These are phyloP conservation scores for Arctium lappa DNA, from an alignment of 129 eudicot genomes.

Conservation along the genomic window DNA sequence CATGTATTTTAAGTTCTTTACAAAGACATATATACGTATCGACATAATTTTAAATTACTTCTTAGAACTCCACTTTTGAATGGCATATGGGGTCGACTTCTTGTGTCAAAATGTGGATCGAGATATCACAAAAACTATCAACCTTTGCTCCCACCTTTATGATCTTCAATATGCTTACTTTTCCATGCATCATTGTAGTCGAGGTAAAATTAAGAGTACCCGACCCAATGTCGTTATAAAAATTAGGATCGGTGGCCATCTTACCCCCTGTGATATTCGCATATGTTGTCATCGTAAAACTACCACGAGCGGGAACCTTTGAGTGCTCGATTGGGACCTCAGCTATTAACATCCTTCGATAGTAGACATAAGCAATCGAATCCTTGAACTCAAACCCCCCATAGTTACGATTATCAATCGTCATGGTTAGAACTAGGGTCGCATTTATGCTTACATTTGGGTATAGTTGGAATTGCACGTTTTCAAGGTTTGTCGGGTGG, in stretches of 20 bases:
- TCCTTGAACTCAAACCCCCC: conserved; percentile 38
- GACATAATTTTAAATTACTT: not conserved
- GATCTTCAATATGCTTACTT: conserved; percentile 28
- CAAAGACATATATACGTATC: not conserved
- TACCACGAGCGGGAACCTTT: conserved; percentile 36
- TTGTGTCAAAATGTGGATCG: conserved; percentile 23
- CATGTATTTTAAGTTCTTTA: not conserved
- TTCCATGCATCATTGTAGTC: conserved; percentile 33
- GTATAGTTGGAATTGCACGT: conserved; percentile 26
- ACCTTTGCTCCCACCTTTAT: conserved; percentile 32
- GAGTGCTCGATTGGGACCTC: conserved; percentile 29
- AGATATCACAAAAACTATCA: conserved; percentile 23
- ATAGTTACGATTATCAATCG: conserved; percentile 33
- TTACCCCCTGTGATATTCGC: conserved; percentile 34
- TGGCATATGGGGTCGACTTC: conserved; percentile 31
- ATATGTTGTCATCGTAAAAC: conserved; percentile 10
- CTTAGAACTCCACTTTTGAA: conserved; percentile 24
- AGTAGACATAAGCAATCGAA: conserved; percentile 30
- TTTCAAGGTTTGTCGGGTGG: conserved; percentile 41
- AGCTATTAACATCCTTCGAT: conserved; percentile 23
- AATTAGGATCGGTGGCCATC: conserved; percentile 34
- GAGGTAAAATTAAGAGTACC: conserved; percentile 37
- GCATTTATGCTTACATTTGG: conserved; percentile 39
- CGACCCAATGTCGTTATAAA: conserved; percentile 20
- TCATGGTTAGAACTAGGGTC: conserved; percentile 27